Conservation (phyloP, 352 stramenopile species). For the Albugo candida region DNA sequence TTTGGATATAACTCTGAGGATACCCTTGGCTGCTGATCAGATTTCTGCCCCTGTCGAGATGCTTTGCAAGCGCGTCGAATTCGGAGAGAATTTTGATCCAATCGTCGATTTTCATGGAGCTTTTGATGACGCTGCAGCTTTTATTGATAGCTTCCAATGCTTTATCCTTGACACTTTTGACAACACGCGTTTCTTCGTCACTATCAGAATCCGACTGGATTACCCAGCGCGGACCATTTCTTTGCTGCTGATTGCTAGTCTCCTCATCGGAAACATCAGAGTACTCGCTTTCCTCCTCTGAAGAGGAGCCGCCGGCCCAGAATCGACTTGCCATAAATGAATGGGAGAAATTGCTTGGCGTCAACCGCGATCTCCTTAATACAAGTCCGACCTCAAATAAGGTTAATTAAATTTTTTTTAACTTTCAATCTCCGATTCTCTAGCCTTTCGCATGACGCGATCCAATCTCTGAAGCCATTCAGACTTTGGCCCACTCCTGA, state of each 20-base stretch:
- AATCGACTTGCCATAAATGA: slow-evolving; percentile 78
- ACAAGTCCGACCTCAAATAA: too few relatives aligned
- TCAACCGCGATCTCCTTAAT: too few relatives aligned
- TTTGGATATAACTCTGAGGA: slow-evolving; percentile 84
- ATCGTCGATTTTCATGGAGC: slow-evolving; percentile 92
- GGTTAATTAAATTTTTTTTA: too few relatives aligned
- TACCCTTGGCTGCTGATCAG: slow-evolving; percentile 66
- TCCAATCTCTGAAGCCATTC: too few relatives aligned
- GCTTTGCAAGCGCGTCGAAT: slow-evolving; percentile 88
- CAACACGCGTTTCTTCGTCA: slow-evolving; percentile 83
- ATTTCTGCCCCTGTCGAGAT: slow-evolving; percentile 80
- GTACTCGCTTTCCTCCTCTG: slow-evolving; percentile 50
- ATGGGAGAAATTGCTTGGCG: too few relatives aligned
- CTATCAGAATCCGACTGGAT: slow-evolving; percentile 69
- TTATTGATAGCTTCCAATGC: slow-evolving; percentile 57
- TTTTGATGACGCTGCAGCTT: slow-evolving; percentile 49
- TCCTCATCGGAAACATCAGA: slow-evolving; percentile 58
- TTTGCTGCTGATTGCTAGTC: slow-evolving; percentile 46
- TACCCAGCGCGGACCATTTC: slow-evolving; percentile 53
- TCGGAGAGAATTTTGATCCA: slow-evolving; percentile 89
- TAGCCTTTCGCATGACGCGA: too few relatives aligned
- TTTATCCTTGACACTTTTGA: slow-evolving; percentile 90
- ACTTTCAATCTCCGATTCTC: too few relatives aligned
- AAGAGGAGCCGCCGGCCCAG: slow-evolving; percentile 55
- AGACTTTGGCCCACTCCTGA: too few relatives aligned